These are phyloP conservation scores for Botryosphaeria agaves DNA, from an alignment of 2,329 filamentous ascomycete species.

Conservation along the genomic window DNA sequence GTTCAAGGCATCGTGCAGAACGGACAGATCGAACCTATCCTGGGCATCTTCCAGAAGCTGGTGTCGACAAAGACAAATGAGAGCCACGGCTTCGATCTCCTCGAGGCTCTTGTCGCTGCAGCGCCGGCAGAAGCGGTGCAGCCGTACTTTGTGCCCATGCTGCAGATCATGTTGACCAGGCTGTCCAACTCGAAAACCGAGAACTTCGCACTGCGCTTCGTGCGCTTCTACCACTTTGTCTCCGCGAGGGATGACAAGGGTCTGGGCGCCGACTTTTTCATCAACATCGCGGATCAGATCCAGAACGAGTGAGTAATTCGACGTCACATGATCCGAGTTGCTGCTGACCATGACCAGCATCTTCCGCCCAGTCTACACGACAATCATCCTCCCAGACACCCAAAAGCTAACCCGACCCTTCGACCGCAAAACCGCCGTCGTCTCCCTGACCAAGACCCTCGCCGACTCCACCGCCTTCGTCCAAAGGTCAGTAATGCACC, in stretches of 20 bases:
- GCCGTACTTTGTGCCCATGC: constrained; percentile 60
- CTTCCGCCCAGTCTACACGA: constrained; percentile 73
- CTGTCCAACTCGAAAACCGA: constrained; percentile 61
- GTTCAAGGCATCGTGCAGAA: constrained; percentile 54
- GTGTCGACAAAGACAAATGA: constrained; percentile 71
- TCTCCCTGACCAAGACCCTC: constrained; percentile 84
- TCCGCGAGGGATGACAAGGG: constrained; percentile 63
- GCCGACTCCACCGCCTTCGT: constrained; percentile 76
- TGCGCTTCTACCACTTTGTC: constrained; percentile 87
- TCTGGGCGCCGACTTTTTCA: constrained; percentile 86
- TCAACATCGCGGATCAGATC: constrained; percentile 64
- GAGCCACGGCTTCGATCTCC: constrained; percentile 69
- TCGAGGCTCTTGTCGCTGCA: constrained; percentile 60
- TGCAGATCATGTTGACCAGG: constrained; percentile 64
- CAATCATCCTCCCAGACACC: constrained; percentile 74
- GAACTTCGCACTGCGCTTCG: constrained; percentile 70
- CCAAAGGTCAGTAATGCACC: constrained; percentile 49
- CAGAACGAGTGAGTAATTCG: constrained; percentile 46
- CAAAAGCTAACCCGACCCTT: constrained; percentile 73
- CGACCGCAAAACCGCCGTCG: constrained; percentile 84
- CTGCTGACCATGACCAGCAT: no score
- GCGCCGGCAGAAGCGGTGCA: constrained; percentile 61
- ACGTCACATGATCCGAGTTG: no score
- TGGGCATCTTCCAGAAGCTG: constrained; percentile 93
- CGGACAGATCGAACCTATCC: constrained; percentile 69